phyloP scores from a whole-genome alignment of 78 protist genomes.

The Parvularia atlantis region DNA sequence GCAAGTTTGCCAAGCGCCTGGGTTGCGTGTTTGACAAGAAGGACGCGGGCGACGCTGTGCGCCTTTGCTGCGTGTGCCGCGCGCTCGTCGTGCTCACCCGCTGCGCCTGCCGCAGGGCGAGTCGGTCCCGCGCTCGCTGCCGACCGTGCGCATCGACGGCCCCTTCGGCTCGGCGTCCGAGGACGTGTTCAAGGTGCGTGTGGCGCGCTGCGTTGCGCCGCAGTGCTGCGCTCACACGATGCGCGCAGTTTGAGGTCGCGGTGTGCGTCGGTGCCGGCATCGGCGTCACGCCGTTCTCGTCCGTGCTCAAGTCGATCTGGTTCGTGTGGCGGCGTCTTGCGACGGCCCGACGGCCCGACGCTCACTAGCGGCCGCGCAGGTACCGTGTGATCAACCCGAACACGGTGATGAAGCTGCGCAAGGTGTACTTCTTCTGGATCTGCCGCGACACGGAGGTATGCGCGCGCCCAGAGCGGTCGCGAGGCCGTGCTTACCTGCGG shows the following conservation, averaged over 20 bases:
- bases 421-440: slow-evolving; percentile 68
- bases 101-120: too few relatives aligned
- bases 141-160: slow-evolving; percentile 59
- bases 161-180: slow-evolving; percentile 81
- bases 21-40: too few relatives aligned
- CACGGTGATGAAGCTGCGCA: slow-evolving; percentile 11
- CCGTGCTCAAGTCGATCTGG: slow-evolving; percentile 63
- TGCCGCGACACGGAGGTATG: slow-evolving; percentile 53
- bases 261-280: slow-evolving; percentile 77
- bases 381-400: slow-evolving; percentile 5
- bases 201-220: too few relatives aligned
- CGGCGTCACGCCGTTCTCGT: slow-evolving; percentile 87
- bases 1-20: not conserved
- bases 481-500: too few relatives aligned
- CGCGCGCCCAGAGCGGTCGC: too few relatives aligned
- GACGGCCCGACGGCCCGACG: too few relatives aligned
- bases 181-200: slow-evolving; percentile 50
- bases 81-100: too few relatives aligned
- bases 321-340: too few relatives aligned
- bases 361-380: too few relatives aligned
- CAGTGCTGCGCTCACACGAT: too few relatives aligned
- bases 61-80: too few relatives aligned
- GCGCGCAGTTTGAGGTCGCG: slow-evolving; percentile 10
- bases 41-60: too few relatives aligned
- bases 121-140: slow-evolving; percentile 1